Conservation (phyloP, 2,329 filamentous ascomycete species). For the Malbranchea zuffiana region DNA sequence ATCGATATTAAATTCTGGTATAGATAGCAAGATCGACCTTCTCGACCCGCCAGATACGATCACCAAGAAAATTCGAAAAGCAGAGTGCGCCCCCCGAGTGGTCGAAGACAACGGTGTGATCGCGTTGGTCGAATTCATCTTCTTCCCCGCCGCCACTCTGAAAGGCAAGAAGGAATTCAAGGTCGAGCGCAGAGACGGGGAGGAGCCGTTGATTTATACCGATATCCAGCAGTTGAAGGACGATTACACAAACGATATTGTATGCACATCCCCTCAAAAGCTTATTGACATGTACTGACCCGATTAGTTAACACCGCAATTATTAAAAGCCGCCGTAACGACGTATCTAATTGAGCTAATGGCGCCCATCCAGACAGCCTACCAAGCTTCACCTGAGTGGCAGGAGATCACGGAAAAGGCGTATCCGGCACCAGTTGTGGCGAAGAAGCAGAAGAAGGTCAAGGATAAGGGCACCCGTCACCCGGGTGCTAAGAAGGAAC, state of each 20-base stretch:
- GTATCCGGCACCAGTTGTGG: conserved; percentile 59
- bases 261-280: too few species aligned
- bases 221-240: conserved; percentile 61
- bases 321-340: conserved; percentile 74
- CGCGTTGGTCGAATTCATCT: conserved; percentile 74
- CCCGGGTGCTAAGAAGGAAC: too few species aligned
- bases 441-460: conserved; percentile 59
- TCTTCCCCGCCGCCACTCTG: conserved; percentile 66
- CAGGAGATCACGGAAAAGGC: conserved; percentile 64
- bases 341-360: conserved; percentile 63
- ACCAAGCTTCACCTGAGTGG: conserved; percentile 63
- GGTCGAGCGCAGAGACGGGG: conserved; percentile 52
- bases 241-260: conserved; percentile 69
- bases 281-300: background rate
- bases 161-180: conserved; percentile 52
- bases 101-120: conserved; percentile 80
- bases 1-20: conserved; percentile 13
- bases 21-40: conserved; percentile 85
- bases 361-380: conserved; percentile 65
- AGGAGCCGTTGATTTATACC: conserved; percentile 72
- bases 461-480: conserved; percentile 64
- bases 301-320: conserved; percentile 65
- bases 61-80: conserved; percentile 75
- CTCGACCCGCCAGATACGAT: conserved; percentile 67
- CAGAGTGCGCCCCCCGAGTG: conserved; percentile 62